phyloP scores from a whole-genome alignment of 768 basidiomycete genomes.

The Dacryopinax primogenitus region DNA sequence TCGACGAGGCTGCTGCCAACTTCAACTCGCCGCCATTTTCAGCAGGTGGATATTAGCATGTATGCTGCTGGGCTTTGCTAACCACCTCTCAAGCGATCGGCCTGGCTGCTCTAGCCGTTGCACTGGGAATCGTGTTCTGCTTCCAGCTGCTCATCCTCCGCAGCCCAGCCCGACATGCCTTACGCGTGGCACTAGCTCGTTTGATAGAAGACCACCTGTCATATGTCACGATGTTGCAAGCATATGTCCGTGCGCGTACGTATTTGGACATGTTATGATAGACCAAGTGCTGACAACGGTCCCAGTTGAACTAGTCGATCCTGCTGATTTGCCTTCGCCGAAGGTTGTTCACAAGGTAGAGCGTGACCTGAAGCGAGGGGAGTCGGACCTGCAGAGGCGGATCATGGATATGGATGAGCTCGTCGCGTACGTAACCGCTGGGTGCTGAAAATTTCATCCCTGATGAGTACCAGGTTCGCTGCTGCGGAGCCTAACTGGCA shows the following conservation, averaged over 20 bases:
- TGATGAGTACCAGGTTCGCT: slow-evolving; percentile 18
- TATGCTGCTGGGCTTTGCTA: background rate
- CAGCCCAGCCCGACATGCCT: slow-evolving; percentile 21
- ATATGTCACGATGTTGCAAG: slow-evolving; percentile 21
- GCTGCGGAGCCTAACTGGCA: slow-evolving; percentile 19
- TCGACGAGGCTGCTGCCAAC: slow-evolving; percentile 15
- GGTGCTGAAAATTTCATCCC: background rate
- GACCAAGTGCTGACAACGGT: background rate
- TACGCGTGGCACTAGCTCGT: slow-evolving; percentile 18
- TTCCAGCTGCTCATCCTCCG: slow-evolving; percentile 25
- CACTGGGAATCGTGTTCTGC: slow-evolving; percentile 21
- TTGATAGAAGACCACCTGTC: slow-evolving; percentile 17
- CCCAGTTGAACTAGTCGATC: slow-evolving; percentile 16
- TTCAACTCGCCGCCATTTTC: slow-evolving; percentile 23
- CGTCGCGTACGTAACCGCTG: slow-evolving; percentile 14
- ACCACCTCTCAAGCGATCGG: slow-evolving; percentile 11
- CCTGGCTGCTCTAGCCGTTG: slow-evolving; percentile 22
- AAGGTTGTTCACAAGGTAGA: slow-evolving; percentile 16
- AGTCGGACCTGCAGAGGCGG: slow-evolving; percentile 20
- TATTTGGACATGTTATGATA: background rate
- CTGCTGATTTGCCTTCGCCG: slow-evolving; percentile 13
- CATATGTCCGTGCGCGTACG: slow-evolving; percentile 12
- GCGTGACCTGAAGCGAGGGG: slow-evolving; percentile 20
- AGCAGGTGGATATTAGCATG: slow-evolving; percentile 9
- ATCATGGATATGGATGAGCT: slow-evolving; percentile 20